These are phyloP conservation scores for Phalaenopsis equestris DNA, from an alignment of 106 monocot species.

Conservation along the genomic window DNA sequence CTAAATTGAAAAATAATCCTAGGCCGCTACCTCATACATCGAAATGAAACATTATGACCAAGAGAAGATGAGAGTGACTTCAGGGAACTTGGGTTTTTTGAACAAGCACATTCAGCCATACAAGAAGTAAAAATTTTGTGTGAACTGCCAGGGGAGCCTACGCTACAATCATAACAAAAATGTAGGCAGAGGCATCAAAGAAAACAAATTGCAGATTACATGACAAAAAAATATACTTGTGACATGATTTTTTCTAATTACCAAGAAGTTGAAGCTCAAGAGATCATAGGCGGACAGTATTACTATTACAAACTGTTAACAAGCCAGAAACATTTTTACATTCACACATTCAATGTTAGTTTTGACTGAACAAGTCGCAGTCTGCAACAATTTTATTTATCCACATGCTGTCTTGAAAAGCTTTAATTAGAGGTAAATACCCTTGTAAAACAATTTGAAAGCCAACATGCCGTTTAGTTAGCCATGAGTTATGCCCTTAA, in stretches of 20 bases:
- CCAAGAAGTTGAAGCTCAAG: not conserved
- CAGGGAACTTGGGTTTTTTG: not conserved
- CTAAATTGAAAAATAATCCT: not conserved
- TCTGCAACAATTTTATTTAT: not conserved
- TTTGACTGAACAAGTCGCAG: constrained; percentile 1
- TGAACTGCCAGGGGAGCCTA: too few relatives aligned
- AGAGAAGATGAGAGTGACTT: not conserved
- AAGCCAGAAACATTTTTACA: not conserved
- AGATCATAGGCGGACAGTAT: not conserved
- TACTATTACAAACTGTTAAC: not conserved
- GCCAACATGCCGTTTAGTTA: not conserved
- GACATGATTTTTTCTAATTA: not conserved
- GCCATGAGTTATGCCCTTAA: not conserved
- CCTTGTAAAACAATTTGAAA: not conserved
- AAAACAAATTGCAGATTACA: not conserved
- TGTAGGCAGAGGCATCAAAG: too few relatives aligned
- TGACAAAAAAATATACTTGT: not conserved
- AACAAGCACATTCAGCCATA: not conserved
- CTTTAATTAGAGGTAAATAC: not conserved
- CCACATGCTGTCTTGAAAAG: not conserved
- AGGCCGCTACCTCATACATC: not conserved
- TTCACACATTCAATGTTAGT: not conserved
- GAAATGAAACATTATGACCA: not conserved
- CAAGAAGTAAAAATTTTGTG: not conserved
- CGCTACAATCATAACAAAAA: too few relatives aligned